phyloP scores from a whole-genome alignment of 441 rosid species.

The Jatropha multifida region DNA sequence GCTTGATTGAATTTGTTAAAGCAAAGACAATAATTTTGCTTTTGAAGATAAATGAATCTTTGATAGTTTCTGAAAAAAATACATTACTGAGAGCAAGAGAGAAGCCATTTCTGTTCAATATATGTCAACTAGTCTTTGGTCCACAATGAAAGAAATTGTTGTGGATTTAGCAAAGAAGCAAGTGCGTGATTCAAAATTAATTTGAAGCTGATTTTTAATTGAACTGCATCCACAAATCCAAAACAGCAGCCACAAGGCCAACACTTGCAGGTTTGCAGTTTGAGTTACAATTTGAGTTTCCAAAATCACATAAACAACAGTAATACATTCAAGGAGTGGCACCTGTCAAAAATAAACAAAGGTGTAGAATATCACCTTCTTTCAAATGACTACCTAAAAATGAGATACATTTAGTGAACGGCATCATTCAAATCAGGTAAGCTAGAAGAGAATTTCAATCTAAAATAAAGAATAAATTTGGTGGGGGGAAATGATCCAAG shows the following conservation, averaged over 20 bases:
- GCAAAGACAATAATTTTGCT: slow-evolving; percentile 27
- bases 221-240: not conserved
- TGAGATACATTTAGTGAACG: not conserved
- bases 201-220: not conserved
- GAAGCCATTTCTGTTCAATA: slow-evolving; percentile 3
- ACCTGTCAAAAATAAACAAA: not conserved
- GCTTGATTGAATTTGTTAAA: slow-evolving; percentile 41
- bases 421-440: not conserved
- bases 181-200: not conserved
- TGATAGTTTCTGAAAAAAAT: slow-evolving; percentile 13
- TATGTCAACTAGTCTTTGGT: not conserved
- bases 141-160: not conserved
- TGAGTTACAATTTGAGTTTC: too few relatives aligned
- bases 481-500: not conserved
- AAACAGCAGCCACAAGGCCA: not conserved
- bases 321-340: not conserved
- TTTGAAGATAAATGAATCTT: slow-evolving; percentile 17
- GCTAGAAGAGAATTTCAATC: not conserved
- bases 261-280: too few relatives aligned
- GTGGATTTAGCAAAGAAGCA: not conserved
- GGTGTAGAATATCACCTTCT: not conserved
- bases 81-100: slow-evolving; percentile 15
- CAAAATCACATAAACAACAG: not conserved
- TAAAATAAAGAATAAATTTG: not conserved
- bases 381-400: not conserved